Percentiles rank a stretch among this genome's conserved stretches.
Evolutionary conservation across 176 grass and related monocot species (phyloP).

Genomic region (Microstegium vimineum): DNA sequence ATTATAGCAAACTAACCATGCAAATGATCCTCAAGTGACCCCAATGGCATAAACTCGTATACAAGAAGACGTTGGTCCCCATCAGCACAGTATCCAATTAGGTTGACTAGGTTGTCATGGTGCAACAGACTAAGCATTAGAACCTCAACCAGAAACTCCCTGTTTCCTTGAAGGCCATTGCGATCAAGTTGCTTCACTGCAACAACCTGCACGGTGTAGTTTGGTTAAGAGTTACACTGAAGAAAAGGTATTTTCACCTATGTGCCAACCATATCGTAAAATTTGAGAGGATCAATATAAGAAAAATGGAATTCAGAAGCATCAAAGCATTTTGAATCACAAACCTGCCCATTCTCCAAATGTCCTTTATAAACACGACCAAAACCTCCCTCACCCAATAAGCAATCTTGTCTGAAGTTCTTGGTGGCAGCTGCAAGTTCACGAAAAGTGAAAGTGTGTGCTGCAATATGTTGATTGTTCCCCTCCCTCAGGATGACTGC

Average conservation of each 20-base stretch:
- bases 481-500: slow-evolving; percentile 50
- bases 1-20: slow-evolving; percentile 52
- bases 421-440: slow-evolving; percentile 81
- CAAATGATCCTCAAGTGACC: slow-evolving; percentile 92
- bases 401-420: slow-evolving; percentile 78
- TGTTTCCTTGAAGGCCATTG: slow-evolving; percentile 86
- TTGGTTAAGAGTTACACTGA: slow-evolving; percentile 10
- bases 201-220: slow-evolving; percentile 43
- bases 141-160: slow-evolving; percentile 88
- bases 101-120: slow-evolving; percentile 83
- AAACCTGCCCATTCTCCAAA: slow-evolving; percentile 87
- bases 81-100: slow-evolving; percentile 95
- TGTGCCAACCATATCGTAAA: background rate
- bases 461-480: slow-evolving; percentile 69
- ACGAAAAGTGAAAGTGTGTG: slow-evolving; percentile 85
- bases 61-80: slow-evolving; percentile 89
- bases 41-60: slow-evolving; percentile 90
- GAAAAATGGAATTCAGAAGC: slow-evolving; percentile 12
- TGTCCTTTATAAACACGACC: slow-evolving; percentile 84
- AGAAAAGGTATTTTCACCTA: slow-evolving; percentile 26
- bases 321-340: slow-evolving; percentile 23
- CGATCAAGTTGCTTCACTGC: slow-evolving; percentile 89
- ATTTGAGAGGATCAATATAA: background rate
- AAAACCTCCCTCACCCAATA: slow-evolving; percentile 88
- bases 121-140: slow-evolving; percentile 85